These are phyloP conservation scores for Tilletia setariae DNA, from an alignment of 1,284 basidiomycete species.

Conservation along the genomic window DNA sequence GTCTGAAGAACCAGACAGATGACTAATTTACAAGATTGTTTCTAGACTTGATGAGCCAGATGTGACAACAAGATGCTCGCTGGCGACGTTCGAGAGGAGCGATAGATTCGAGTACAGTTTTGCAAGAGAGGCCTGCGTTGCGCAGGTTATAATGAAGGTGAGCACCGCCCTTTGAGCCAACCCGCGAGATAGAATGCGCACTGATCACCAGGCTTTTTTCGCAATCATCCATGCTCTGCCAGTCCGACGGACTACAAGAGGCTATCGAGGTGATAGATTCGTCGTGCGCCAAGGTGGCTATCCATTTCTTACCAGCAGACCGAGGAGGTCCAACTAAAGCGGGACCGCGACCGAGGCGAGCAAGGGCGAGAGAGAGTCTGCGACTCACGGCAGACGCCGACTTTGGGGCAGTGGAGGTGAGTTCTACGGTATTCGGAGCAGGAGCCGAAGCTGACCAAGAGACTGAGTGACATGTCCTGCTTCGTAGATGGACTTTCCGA, in stretches of 20 bases:
- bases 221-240: too few species aligned
- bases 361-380: background rate
- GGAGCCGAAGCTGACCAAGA: constrained; percentile 17
- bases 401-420: constrained; percentile 15
- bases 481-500: constrained; percentile 32
- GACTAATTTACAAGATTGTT: background rate
- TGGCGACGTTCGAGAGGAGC: constrained; percentile 80
- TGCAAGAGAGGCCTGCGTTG: constrained; percentile 55
- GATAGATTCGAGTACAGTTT: constrained; percentile 75
- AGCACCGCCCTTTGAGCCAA: constrained; percentile 25
- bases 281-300: constrained; percentile 16
- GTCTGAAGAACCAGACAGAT: too few species aligned
- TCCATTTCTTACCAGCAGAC: background rate
- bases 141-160: constrained; percentile 32
- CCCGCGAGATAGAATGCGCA: background rate
- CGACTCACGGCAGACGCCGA: constrained; percentile 14
- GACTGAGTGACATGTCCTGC: too few species aligned
- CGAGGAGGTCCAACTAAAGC: background rate
- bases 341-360: background rate
- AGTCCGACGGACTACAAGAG: constrained; percentile 35
- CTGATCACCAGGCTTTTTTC: background rate
- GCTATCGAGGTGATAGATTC: constrained; percentile 27
- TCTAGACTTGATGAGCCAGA: constrained; percentile 76
- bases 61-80: constrained; percentile 82
- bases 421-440: background rate